Conservation (phyloP, 257 asterid genomes). For the Plantago ovata region DNA sequence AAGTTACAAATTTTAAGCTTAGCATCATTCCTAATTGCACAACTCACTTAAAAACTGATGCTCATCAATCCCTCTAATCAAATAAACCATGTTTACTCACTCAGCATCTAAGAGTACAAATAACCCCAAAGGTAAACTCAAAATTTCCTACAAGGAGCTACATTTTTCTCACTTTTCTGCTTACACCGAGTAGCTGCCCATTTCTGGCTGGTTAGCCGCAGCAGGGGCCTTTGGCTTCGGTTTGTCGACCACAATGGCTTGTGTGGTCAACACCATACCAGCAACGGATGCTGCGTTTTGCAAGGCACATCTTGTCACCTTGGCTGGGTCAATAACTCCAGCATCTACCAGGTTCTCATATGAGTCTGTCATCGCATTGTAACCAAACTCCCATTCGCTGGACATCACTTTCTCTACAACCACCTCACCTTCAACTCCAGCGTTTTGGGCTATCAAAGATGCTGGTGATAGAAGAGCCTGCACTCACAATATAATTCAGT, state of each 20-base stretch:
- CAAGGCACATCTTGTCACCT: constrained; percentile 86
- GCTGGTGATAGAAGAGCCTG: constrained; percentile 90
- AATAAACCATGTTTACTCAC: background rate
- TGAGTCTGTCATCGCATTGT: constrained; percentile 82
- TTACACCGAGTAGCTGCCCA: constrained; percentile 47
- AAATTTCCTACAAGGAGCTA: constrained; percentile 16
- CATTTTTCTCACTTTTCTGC: background rate
- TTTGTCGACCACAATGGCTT: constrained; percentile 93
- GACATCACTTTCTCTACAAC: constrained; percentile 77
- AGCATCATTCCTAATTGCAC: background rate
- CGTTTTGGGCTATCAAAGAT: constrained; percentile 78
- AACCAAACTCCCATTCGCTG: constrained; percentile 87
- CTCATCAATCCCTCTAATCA: background rate
- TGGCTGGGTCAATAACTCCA: constrained; percentile 94
- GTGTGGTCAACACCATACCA: constrained; percentile 98
- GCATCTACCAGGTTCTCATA: constrained; percentile 76
- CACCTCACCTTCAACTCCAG: constrained; percentile 97
- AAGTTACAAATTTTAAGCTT: background rate
- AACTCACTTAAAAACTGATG: background rate
- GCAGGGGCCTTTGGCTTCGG: constrained; percentile 64
- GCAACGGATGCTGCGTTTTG: constrained; percentile 93
- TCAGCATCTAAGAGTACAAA: background rate
- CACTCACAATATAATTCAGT: background rate
- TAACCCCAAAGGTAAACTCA: background rate
- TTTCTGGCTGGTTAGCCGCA: constrained; percentile 23